Conservation (phyloP, 805 yeast species). For the Lipomyces mesembrius region DNA sequence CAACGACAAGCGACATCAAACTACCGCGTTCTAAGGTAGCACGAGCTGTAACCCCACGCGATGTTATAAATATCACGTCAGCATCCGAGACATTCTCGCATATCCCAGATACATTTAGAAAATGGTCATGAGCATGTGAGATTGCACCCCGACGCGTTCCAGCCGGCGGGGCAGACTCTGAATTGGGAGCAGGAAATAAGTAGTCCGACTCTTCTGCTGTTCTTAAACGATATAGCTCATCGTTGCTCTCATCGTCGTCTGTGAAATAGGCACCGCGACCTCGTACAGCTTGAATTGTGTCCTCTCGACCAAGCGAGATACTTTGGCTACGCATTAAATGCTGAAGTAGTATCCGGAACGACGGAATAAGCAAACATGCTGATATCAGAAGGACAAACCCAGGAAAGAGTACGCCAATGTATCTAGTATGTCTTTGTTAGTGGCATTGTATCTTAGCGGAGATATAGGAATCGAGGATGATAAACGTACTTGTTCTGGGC, state of each 20-base stretch:
- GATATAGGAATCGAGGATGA: background rate
- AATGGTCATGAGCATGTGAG: background rate
- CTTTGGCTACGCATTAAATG: background rate
- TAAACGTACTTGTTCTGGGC: conserved; percentile 50
- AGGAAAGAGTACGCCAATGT: background rate
- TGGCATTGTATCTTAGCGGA: background rate
- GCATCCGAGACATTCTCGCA: conserved; percentile 25
- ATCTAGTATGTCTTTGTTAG: background rate
- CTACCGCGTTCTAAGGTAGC: conserved; percentile 41
- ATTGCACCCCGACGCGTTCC: background rate
- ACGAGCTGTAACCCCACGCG: conserved; percentile 40
- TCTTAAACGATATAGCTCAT: conserved; percentile 17
- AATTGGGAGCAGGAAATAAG: background rate
- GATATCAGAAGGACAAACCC: background rate
- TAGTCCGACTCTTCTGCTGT: conserved; percentile 14
- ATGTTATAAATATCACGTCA: conserved; percentile 38
- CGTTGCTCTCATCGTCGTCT: conserved; percentile 6
- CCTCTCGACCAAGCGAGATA: conserved; percentile 11
- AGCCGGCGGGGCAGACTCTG: background rate
- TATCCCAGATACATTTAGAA: background rate
- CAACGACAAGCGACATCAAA: conserved; percentile 12
- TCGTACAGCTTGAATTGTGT: conserved; percentile 5
- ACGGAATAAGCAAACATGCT: background rate
- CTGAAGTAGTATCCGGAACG: background rate
- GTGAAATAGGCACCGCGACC: background rate